Evolutionary conservation across 2,329 filamentous ascomycete genomes (phyloP), one percentile per base, ranked within the genome.

Genomic region (Cucurbitaria berberidis): DNA sequence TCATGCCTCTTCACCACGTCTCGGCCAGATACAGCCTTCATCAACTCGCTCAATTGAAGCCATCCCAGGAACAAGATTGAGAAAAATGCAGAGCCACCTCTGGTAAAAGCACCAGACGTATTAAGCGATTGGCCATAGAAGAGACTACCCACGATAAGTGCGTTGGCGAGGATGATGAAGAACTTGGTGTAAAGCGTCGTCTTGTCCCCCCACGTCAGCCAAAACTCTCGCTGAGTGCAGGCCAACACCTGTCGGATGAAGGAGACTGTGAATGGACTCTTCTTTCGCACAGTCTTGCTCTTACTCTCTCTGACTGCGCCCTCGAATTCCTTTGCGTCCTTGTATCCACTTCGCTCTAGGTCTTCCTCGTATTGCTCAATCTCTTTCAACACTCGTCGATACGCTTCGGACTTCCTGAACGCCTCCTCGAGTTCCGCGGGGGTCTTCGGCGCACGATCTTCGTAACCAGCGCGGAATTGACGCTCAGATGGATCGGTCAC

Each of bases 11-110:
- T 88, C 58, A 83, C 91, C 16, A 95, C 86, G 0, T 81, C 81
- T 49, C 90, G 82, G 5, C 90, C 88, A 45, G 84, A 84, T 8
- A 93, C 87, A 39, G 89, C 89, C 59, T 88, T 88, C 82, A 90
- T 91, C 48, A 93, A 80, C 71, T 96, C 90, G 0, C 87, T 85
- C 42, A 96, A 77, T 55, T 93, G 89, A 5, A 95, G 80, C 86
- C 86, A 89, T 50, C 78, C 81, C 5, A 89, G 78, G 74, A 89
- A 87, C 26, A 89, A 70, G 57, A 88, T 85, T 1, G 84, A 85
- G 75, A 89, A 88, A 79, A 89, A 89, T 8, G 86, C 73, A 7
- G 82, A 79, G 69, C 87, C 86, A 6, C 86, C 84, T 60, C 86
- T 80, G 5, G 81, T 77, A 70, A 89, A 89, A 11, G 85, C 83